Base-by-base conservation (phyloP, 2,329 filamentous ascomycete genomes). In the Cladosporium sp. region DNA sequence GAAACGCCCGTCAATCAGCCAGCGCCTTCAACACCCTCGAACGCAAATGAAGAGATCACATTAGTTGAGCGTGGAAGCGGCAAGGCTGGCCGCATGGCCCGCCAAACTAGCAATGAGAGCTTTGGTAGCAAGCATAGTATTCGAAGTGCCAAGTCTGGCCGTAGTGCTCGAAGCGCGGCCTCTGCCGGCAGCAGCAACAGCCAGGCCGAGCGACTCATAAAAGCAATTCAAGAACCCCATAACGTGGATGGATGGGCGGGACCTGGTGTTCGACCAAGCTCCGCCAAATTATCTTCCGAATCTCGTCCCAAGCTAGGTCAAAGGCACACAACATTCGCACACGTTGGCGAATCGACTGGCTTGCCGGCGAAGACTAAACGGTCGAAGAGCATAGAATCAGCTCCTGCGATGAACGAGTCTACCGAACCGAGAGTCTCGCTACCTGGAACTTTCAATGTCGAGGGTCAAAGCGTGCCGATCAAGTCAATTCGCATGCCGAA, bases 151-250 rank as follows among this genome's bases (percentile, higher is more conserved):
- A 73, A 70, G 58, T 77, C 73, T 32, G 65, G 57, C 10, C 65
- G 64, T 6, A 77, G 74, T 58, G 63, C 56, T 13, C 53, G 63
- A 13, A 72, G 69, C 59, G 58, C 58, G 25, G 58, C 65, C 0
- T 72, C 70, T 1, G 59, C 57, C 7, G 66, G 61, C 12, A 80
- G 83, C 63, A 73, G 68, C 36, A 78, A 75, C 64, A 86, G 83
- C 64, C 85, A 90, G 63, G 85, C 87, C 0, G 87, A 90, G 60
- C 77, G 87, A 25, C 74, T 91, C 12, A 90, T 90, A 22, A 82
- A 89, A 66, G 87, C 87, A 2, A 88, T 91, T 2, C 82, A 86
- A 64, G 84, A 82, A 10, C 82, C 87, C 0, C 71, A 77, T 53
- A 56, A 62, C 20, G 65, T 71, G 17, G 66, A 69, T 22, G 66